Evolutionary conservation across 805 yeast genomes (phyloP), one percentile per base, ranked within the genome.

Genomic region (Clavispora vitiphila): DNA sequence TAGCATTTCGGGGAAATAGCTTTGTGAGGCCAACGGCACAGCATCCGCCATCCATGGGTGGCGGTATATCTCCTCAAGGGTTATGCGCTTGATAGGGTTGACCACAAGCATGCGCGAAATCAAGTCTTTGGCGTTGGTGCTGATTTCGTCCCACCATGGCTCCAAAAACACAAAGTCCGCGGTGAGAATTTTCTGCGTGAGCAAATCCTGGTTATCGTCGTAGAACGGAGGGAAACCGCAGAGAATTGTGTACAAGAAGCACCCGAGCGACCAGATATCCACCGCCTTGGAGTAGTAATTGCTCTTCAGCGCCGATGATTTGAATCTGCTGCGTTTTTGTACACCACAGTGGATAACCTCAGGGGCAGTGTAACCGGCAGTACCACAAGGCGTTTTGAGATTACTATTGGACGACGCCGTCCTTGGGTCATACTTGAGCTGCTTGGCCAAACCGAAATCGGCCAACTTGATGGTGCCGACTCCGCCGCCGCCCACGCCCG

Each of bases 191-290:
- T 85, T 83, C 49, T 78, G 83, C 4, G 95, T 85, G 45, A 86
- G 70, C 2, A 75, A 71, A 44, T 83, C 90, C 46, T 83, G 82
- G 44, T 81, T 68, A 56, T 86, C 93, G 57, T 87, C 95, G 62
- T 89, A 93, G 58, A 93, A 93, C 5, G 99, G 99, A 1, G 99
- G 99, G 65, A 93, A 93, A 3, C 99, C 99, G 67, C 98, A 93
- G 26, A 93, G 68, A 34, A 93, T 69, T 0, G 98, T 93, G 59
- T 93, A 93, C 41, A 93, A 66, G 0, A 93, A 96, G 66, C 99
- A 93, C 0, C 99, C 99, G 41, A 93, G 71, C 5, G 97, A 97
- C 99, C 99, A 93, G 93, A 93, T 87, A 61, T 93, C 99, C 27
- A 93, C 99, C 49, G 89, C 84, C 67, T 86, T 88, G 1, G 96